phyloP scores from a whole-genome alignment of 2,329 filamentous ascomycete species.

The Fusarium sp. region DNA sequence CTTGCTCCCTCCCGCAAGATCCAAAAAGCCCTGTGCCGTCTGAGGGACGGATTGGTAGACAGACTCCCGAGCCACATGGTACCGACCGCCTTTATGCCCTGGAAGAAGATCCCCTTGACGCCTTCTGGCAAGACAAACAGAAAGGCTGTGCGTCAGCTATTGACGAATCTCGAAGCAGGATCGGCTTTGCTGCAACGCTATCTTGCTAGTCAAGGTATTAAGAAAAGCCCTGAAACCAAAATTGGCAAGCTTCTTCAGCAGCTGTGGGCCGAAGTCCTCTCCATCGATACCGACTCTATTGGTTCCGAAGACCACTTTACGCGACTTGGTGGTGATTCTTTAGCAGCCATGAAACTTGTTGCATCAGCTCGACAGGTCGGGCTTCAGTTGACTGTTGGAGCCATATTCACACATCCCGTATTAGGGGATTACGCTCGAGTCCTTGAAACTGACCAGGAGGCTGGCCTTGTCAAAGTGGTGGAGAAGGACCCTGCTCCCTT shows the following conservation, averaged over 20 bases:
- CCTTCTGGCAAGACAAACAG: constrained; percentile 7
- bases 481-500: neutral
- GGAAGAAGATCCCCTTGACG: neutral
- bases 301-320: constrained; percentile 2
- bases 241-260: neutral
- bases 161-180: neutral
- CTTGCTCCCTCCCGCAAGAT: neutral
- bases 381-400: neutral
- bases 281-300: neutral
- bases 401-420: neutral
- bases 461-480: neutral
- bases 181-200: neutral
- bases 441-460: neutral
- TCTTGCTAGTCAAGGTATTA: neutral
- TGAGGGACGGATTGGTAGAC: neutral
- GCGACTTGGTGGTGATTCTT: neutral
- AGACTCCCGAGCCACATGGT: constrained; percentile 5
- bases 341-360: constrained; percentile 4
- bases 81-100: constrained; percentile 9
- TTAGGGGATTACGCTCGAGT: neutral
- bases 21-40: neutral
- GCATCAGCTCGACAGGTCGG: neutral
- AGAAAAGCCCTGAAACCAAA: neutral
- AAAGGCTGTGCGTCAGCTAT: neutral
- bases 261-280: constrained; percentile 1